Evolutionary conservation across 1,139 yeast genomes (phyloP).

Genomic region (Saccharomyces hybrid): DNA sequence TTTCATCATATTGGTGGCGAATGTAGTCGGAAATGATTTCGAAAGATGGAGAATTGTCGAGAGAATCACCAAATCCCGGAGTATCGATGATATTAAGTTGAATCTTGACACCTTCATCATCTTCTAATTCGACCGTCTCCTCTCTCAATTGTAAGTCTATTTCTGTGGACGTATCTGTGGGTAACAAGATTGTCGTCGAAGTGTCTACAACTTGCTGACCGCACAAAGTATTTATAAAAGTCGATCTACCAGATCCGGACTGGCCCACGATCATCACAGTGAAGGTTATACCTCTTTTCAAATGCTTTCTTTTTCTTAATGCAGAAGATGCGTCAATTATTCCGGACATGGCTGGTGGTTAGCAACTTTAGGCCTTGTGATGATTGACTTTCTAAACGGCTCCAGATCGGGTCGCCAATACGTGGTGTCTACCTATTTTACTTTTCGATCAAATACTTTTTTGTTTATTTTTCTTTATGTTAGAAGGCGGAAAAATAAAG

Average conservation of each 20-base stretch:
- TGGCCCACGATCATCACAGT: conserved; percentile 78
- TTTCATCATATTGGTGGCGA: conserved; percentile 80
- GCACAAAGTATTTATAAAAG: conserved; percentile 80
- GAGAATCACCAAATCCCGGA: conserved; percentile 72
- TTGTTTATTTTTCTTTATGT: background rate
- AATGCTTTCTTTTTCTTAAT: conserved; percentile 63
- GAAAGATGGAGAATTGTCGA: conserved; percentile 57
- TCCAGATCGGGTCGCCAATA: background rate
- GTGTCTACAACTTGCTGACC: conserved; percentile 70
- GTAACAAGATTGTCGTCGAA: conserved; percentile 41
- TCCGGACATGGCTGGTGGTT: conserved; percentile 29
- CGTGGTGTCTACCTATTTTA: background rate
- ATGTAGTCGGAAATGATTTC: conserved; percentile 61
- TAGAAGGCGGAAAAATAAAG: background rate
- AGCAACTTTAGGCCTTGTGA: background rate
- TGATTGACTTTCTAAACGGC: background rate
- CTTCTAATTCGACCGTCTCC: conserved; percentile 56
- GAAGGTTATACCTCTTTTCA: conserved; percentile 80
- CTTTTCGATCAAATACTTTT: background rate
- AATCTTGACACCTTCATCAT: conserved; percentile 67
- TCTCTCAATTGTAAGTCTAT: conserved; percentile 43
- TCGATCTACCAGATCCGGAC: conserved; percentile 76
- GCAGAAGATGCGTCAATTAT: conserved; percentile 38
- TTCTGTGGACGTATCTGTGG: conserved; percentile 39
- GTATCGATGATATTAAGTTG: conserved; percentile 66